Conservation (phyloP, 2,329 filamentous ascomycete genomes). For the Trichoderma sp. region DNA sequence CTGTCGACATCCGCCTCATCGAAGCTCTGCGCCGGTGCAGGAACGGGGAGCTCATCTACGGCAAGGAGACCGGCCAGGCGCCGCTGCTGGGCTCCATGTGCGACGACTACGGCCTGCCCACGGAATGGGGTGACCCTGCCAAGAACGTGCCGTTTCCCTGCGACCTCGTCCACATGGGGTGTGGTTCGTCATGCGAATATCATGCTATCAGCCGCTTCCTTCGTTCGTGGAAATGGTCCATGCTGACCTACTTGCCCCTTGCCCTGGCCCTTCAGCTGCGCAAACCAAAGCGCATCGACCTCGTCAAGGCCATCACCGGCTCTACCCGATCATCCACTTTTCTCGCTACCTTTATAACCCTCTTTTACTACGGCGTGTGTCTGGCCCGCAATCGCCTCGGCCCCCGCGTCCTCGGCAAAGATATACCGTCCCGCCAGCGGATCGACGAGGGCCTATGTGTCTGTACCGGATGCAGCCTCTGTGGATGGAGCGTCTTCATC, state of each 20-base stretch:
- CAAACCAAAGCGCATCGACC: slow-evolving; percentile 43
- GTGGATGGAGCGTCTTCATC: slow-evolving; percentile 77
- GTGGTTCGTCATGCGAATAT: slow-evolving; percentile 68
- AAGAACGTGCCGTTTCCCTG: slow-evolving; percentile 72
- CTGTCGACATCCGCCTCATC: slow-evolving; percentile 71
- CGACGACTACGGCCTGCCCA: slow-evolving; percentile 64
- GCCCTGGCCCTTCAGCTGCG: slow-evolving; percentile 62
- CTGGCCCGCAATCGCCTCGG: slow-evolving; percentile 71
- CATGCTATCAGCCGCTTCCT: slow-evolving; percentile 67
- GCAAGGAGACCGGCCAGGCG: slow-evolving; percentile 67
- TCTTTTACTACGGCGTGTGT: slow-evolving; percentile 86
- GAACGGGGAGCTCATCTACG: slow-evolving; percentile 64
- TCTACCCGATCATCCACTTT: slow-evolving; percentile 72
- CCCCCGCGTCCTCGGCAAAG: slow-evolving; percentile 60
- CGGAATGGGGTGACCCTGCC: slow-evolving; percentile 69
- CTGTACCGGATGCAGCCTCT: slow-evolving; percentile 66
- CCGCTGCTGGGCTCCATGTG: slow-evolving; percentile 69
- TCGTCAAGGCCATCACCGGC: slow-evolving; percentile 54
- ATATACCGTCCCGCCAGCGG: slow-evolving; percentile 44
- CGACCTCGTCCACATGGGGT: slow-evolving; percentile 79
- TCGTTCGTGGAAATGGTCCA: slow-evolving; percentile 69
- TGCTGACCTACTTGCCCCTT: slow-evolving; percentile 73
- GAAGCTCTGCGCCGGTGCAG: slow-evolving; percentile 67
- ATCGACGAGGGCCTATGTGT: slow-evolving; percentile 67
- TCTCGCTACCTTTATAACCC: slow-evolving; percentile 69